Percentiles rank a stretch among this genome's conserved stretches.
Evolutionary conservation across 1,284 basidiomycete genomes (phyloP).

Genomic region (Laetiporus sulphureus): DNA sequence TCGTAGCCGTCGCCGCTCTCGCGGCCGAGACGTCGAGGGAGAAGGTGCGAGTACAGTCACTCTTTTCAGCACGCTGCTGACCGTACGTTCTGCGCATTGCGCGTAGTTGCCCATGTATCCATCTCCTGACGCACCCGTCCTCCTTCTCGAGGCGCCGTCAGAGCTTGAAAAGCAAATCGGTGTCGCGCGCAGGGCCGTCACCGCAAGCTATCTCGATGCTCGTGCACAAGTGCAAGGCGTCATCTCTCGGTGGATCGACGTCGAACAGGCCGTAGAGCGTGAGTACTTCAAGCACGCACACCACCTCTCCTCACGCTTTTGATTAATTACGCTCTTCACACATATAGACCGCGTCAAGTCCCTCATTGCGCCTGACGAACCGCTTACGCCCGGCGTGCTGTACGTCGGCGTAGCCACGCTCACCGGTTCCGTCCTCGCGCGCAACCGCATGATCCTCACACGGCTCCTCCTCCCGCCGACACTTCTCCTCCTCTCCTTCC

Average conservation of each 20-base stretch:
- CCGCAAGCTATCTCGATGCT: constrained; percentile 46
- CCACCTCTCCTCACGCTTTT: too few species aligned
- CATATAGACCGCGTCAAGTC: constrained; percentile 71
- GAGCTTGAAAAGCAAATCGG: constrained; percentile 71
- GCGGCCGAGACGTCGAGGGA: neutral
- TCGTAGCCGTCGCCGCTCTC: neutral
- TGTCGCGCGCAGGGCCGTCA: constrained; percentile 50
- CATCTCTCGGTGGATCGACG: constrained; percentile 73
- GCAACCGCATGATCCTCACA: constrained; percentile 62
- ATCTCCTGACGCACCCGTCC: constrained; percentile 45
- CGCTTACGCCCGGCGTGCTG: constrained; percentile 78
- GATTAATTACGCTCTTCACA: too few species aligned
- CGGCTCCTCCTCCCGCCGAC: constrained; percentile 68
- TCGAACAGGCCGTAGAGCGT: constrained; percentile 82
- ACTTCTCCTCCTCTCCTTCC: constrained; percentile 57
- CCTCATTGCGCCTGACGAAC: constrained; percentile 72
- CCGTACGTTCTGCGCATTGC: neutral
- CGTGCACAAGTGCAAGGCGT: constrained; percentile 62
- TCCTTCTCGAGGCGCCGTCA: constrained; percentile 68
- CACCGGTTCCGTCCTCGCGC: constrained; percentile 79
- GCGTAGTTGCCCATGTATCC: constrained; percentile 78
- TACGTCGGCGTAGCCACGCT: constrained; percentile 87
- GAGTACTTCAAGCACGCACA: constrained; percentile 28
- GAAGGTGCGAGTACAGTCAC: constrained; percentile 14
- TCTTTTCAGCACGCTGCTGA: neutral